Evolutionary conservation across 2,329 filamentous ascomycete genomes (phyloP).

Genomic region (Plectosphaerella cucumerina): DNA sequence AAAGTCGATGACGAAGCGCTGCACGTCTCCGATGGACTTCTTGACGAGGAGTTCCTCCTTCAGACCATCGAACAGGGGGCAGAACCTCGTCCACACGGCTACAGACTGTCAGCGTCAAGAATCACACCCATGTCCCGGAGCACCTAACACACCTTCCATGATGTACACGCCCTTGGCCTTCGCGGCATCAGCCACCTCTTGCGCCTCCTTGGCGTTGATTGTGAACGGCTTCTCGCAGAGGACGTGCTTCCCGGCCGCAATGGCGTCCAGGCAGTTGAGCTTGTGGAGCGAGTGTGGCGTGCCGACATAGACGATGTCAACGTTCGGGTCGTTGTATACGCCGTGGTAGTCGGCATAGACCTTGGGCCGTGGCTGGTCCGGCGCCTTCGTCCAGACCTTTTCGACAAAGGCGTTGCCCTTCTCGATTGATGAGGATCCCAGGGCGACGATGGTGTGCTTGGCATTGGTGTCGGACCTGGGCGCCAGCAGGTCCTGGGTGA

Average conservation of each 20-base stretch:
- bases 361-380: slow-evolving; percentile 17
- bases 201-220: slow-evolving; percentile 34
- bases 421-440: slow-evolving; percentile 33
- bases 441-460: slow-evolving; percentile 35
- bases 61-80: slow-evolving; percentile 29
- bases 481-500: slow-evolving; percentile 34
- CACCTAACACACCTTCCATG: slow-evolving; percentile 24
- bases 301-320: slow-evolving; percentile 43
- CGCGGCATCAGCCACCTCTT: slow-evolving; percentile 34
- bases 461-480: slow-evolving; percentile 25
- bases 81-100: slow-evolving; percentile 41
- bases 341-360: slow-evolving; percentile 34
- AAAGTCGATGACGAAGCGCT: slow-evolving; percentile 35
- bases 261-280: slow-evolving; percentile 37
- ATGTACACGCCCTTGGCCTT: slow-evolving; percentile 35
- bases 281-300: slow-evolving; percentile 41
- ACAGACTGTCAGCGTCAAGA: neutral
- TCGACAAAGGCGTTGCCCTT: slow-evolving; percentile 34
- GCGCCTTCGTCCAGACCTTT: slow-evolving; percentile 18
- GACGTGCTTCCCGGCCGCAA: slow-evolving; percentile 36
- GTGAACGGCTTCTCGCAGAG: slow-evolving; percentile 43
- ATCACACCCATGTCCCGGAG: neutral
- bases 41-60: slow-evolving; percentile 23
- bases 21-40: slow-evolving; percentile 32
- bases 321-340: slow-evolving; percentile 33